A percentile compares a stretch with the other conserved stretches of the same genome.
Evolutionary conservation across 768 basidiomycete genomes (phyloP).

Genomic region (Lactarius evosmus): DNA sequence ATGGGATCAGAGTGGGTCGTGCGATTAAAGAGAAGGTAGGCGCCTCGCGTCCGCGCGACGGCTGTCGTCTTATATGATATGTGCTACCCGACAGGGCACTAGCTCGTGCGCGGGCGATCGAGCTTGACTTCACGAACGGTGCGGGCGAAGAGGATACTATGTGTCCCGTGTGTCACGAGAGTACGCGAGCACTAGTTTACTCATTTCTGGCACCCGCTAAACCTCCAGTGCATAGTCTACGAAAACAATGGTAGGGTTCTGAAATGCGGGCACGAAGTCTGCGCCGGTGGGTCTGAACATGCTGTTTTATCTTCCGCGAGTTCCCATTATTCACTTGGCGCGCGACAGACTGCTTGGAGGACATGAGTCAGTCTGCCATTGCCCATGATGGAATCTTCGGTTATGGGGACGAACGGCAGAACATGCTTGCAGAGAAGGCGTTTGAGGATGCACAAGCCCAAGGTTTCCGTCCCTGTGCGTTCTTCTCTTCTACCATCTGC

Average conservation of each 20-base stretch:
- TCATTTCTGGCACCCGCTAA: neutral
- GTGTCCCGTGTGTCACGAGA: slow-evolving; percentile 68
- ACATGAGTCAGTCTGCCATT: slow-evolving; percentile 50
- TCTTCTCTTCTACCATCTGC: neutral
- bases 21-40: slow-evolving; percentile 21
- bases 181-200: slow-evolving; percentile 36
- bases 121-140: slow-evolving; percentile 50
- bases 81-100: slow-evolving; percentile 40
- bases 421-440: slow-evolving; percentile 50
- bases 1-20: slow-evolving; percentile 46
- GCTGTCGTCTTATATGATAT: slow-evolving; percentile 35
- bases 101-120: slow-evolving; percentile 44
- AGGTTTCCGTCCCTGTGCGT: slow-evolving; percentile 57
- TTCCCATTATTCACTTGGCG: neutral
- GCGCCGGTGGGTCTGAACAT: slow-evolving; percentile 44
- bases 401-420: slow-evolving; percentile 52
- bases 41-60: neutral
- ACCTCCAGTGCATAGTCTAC: slow-evolving; percentile 40
- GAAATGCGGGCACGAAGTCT: slow-evolving; percentile 64
- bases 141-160: slow-evolving; percentile 44
- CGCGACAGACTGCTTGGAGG: slow-evolving; percentile 51
- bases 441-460: slow-evolving; percentile 56
- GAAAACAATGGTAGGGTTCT: slow-evolving; percentile 57
- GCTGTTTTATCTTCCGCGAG: neutral
- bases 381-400: slow-evolving; percentile 61